Base-by-base conservation (phyloP, 441 rosid genomes). In the Adansonia rubrostipa region DNA sequence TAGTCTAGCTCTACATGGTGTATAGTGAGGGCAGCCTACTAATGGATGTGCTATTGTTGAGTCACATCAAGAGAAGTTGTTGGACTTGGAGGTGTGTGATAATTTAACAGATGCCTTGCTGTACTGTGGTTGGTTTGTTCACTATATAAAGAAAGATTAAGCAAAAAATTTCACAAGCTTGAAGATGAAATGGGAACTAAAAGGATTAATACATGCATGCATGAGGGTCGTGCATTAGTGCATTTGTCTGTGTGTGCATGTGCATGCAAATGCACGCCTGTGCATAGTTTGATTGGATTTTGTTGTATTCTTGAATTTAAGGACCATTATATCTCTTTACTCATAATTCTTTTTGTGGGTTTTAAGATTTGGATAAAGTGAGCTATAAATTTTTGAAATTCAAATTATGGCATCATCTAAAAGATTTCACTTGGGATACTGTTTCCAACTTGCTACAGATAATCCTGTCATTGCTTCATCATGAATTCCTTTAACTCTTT, bases 401-500 rank as follows among this genome's bases (percentile, higher is more conserved):
- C 54, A 48, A 68, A 48, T 48, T 70, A 50, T 68, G 17, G 54
- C 28, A 44, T 17, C 28, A 66, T 9, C 53, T 42, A 63, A 47
- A 69, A 47, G 17, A 13, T 69, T 50, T 69, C 58, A 48, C 42
- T 22, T 22, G 7, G 22, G 51, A 9, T 36, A 10, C 19, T 33
- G 14, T 53, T 15, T 71, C 47, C 61, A 20, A 17, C 36, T 51
- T 71, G 63, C 36, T 53, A 10, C 48, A 1, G 17, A 53, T 53
- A 36, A 53, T 71, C 11, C 28, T 33, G n/a, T 54, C 47, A 10
- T 71, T 54, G 42, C 22, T 54, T 65, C 5, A 8, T 42, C n/a
- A 24, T 50, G 78, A n/a, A n/a, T 56, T 20, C 40, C 15, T 54
- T 40, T 28, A 45, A 74, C 62, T 79, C 51, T 74, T 62, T 22